phyloP scores from a whole-genome alignment of 805 yeast species.

The Wickerhamomyces ciferrii region DNA sequence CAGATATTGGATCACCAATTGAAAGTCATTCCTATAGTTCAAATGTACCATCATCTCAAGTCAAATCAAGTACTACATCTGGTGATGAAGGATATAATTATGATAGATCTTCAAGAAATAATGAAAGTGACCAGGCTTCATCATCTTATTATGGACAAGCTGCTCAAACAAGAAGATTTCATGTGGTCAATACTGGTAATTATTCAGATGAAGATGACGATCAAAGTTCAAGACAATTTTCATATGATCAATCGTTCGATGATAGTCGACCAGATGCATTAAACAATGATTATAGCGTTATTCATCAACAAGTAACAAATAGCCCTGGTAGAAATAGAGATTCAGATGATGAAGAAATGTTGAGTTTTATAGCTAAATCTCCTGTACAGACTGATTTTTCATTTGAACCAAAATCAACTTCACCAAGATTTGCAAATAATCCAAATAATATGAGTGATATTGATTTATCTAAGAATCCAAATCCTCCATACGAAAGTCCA shows the following conservation, averaged over 20 bases:
- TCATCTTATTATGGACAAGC: not conserved
- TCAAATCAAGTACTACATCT: not conserved
- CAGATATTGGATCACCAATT: not conserved
- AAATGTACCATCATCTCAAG: not conserved
- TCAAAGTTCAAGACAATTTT: slow-evolving; percentile 1
- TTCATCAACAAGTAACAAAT: slow-evolving; percentile 8
- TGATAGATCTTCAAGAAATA: not conserved
- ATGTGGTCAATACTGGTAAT: slow-evolving; percentile 23
- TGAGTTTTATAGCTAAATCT: slow-evolving; percentile 30
- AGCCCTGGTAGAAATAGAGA: slow-evolving; percentile 1
- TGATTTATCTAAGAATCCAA: slow-evolving; percentile 2
- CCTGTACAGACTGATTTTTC: slow-evolving; percentile 25
- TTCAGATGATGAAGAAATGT: slow-evolving; percentile 18
- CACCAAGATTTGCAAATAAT: not conserved
- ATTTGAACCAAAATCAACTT: slow-evolving; percentile 9
- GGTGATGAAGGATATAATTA: not conserved
- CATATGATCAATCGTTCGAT: slow-evolving; percentile 7
- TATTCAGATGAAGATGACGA: slow-evolving; percentile 14
- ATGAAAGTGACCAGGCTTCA: not conserved
- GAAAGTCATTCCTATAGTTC: not conserved
- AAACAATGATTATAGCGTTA: slow-evolving; percentile 8
- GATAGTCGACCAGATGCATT: slow-evolving; percentile 1
- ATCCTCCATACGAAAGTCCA: slow-evolving; percentile 3
- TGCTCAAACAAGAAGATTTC: slow-evolving; percentile 11
- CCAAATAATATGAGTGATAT: slow-evolving; percentile 4